Evolutionary conservation across 2,329 filamentous ascomycete genomes (phyloP), one percentile per base, ranked within the genome.

Genomic region (Nectriaceae sp.): DNA sequence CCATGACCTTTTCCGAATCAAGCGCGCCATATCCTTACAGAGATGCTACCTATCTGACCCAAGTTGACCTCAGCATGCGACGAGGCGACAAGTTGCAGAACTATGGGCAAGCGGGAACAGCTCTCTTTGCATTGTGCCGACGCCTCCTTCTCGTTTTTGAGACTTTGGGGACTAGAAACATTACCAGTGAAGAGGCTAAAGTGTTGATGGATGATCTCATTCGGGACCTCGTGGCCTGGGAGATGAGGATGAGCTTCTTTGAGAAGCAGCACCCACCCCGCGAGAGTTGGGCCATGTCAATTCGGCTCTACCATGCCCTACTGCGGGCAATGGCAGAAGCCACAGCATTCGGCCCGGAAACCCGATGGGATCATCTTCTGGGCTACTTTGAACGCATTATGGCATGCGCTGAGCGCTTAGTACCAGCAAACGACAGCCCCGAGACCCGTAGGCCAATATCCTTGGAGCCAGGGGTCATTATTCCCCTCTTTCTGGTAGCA

Each of bases 1-100:
- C 63, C 52, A 64, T 70, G 62, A 62, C 65, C 0, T 68, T 70
- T 36, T 61, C 56, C 2, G 68, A 70, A 22, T 59, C 57, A 0
- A 57, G 50, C 4, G 62, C 64, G 3, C 67, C 67, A 1, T 69
- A 68, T 47, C 57, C 59, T 11, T 65, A 59, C 37, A 46, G 44
- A 15, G 43, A 55, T 1, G 41, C 54, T 2, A 50, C 57, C 0
- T 49, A 36, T 10, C 49, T 43, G 20, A 47, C 55, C 2, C 50
- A 47, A 22, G 46, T 59, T 5, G 60, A 53, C 11, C 36, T 53
- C 0, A 33, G 42, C 11, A 52, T 62, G 50, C 42, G 51, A 5
- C 31, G 36, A 5, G 42, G 21, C 3, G 24, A 40, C 0, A n/a
- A 24, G 5, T 42, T 62, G 4, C 41, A 58, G 11, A 61, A 46